Evolutionary conservation across 73 alveolate species (phyloP), one percentile per base, ranked within the genome.

Genomic region (Stentor roeselii): DNA sequence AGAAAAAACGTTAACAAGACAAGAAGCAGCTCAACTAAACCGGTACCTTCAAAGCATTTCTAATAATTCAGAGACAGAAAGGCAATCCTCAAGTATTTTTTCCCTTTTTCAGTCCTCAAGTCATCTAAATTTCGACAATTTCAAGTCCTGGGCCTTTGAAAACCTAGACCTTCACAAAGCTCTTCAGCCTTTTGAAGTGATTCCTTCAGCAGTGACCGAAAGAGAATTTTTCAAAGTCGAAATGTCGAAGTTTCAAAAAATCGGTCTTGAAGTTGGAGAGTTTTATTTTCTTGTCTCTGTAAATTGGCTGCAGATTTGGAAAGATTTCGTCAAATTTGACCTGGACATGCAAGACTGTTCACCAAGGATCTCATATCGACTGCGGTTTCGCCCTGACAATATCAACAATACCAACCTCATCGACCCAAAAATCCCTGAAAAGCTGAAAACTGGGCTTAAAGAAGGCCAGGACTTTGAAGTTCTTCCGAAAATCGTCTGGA

Each of bases 401-500:
- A 21, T 0, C 14, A 32, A 27, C 11, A 67, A 1, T 0, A 67
- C 27, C 37, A 32, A 67, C 1, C 80, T 32, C 0, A n/a, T 67
- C 34, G 80, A 67, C 2, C n/a, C 37, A 27, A 67, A 21, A 27
- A 30, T 27, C 2, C n/a, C 41, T 30, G 80, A 67, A 67, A 67
- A 21, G 37, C 80, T 21, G 14, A 67, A 21, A 27, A 21, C n/a
- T 15, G 80, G 34, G 50, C 42, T 21, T 67, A 21, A 67, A 67
- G 1, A 21, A 32, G 50, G 80, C 0, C 0, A 0, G 0, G 98
- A 93, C 78, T 90, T 88, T 85, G 83, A 89, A 3, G 77, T 93
- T 37, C 38, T 93, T 4, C 98, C 98, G 3, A 92, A 93, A 76
- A 86, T 59, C 35, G 96, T 95, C 0, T 93, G 98, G 96, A 75